Evolutionary conservation across 2,329 filamentous ascomycete species (phyloP), one percentile per base, ranked within the genome.

Genomic region (Aspergillus eucalypticola): DNA sequence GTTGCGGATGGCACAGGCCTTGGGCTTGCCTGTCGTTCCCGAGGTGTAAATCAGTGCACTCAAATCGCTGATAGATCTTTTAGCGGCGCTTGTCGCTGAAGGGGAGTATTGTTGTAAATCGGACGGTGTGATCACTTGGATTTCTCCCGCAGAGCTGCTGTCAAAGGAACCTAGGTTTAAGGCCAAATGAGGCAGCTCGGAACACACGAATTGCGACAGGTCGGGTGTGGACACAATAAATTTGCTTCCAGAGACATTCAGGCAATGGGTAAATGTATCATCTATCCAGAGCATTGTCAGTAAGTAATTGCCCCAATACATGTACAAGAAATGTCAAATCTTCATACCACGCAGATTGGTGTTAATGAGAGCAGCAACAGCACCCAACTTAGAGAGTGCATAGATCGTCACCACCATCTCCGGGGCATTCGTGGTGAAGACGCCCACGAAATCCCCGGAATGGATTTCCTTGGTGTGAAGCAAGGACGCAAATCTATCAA

Each of bases 341-440:
- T 23, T 25, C 65, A 62, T 73, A 81, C 80, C 78, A 69, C 79
- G 71, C 8, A 82, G 70, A 57, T 77, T 81, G 10, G 72, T 79
- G 63, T 83, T 83, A 25, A 83, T 76, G 60, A 83, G 70, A 3
- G 78, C 79, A 39, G 75, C 73, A 5, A 80, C 75, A 13, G 76
- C 79, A 17, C 80, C 79, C 38, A 83, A 59, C 60, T 80, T 81
- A 0, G 78, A 75, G n/a, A 82, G 67, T 1, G 80, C 80, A 49
- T 79, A 74, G 13, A 78, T 70, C 1, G 71, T 69, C 17, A 81
- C 71, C 2, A 81, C 73, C 78, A 82, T 81, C 62, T 82, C 81
- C 0, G 79, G 80, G 0, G 79, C 82, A 61, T 83, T 83, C 11
- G 74, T 78, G 51, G 75, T 80, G 67, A 81, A 83, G 2, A 82